phyloP scores from a whole-genome alignment of 306 rosid species.

The Carpinus fangiana region DNA sequence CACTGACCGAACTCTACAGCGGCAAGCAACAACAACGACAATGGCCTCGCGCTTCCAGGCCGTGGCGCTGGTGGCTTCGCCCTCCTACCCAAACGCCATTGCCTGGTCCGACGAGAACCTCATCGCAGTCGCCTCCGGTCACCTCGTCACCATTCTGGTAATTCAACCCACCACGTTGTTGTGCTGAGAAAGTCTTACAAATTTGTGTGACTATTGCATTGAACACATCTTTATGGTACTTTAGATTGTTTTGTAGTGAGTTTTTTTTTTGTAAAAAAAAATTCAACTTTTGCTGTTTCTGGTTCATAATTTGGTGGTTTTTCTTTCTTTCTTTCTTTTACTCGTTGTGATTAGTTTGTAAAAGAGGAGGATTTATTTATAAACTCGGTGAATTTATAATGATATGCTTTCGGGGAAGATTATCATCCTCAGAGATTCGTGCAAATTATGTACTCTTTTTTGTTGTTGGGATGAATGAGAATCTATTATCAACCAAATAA shows the following conservation, averaged over 20 bases:
- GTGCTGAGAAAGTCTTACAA: background rate
- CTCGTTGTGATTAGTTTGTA: background rate
- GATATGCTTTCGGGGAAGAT: background rate
- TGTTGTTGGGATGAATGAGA: background rate
- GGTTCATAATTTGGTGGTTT: background rate
- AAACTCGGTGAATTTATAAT: background rate
- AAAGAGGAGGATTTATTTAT: background rate
- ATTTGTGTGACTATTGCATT: background rate
- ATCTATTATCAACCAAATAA: background rate
- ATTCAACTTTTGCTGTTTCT: background rate
- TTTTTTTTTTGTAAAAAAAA: background rate
- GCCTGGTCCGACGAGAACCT: slow-evolving; percentile 89
- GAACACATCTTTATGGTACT: background rate
- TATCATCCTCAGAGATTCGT: background rate
- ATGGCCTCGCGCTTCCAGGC: slow-evolving; percentile 67
- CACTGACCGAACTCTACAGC: background rate
- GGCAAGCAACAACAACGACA: background rate
- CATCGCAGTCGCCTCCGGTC: slow-evolving; percentile 82
- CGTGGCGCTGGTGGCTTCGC: slow-evolving; percentile 49
- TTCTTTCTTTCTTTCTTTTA: too few relatives aligned
- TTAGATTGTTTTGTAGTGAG: background rate
- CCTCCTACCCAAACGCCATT: slow-evolving; percentile 67
- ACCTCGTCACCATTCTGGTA: slow-evolving; percentile 76
- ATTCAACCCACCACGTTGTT: background rate
- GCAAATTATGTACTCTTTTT: too few relatives aligned